Base-by-base conservation (phyloP, 768 basidiomycete genomes). In the Daedaleopsis sinensis region DNA sequence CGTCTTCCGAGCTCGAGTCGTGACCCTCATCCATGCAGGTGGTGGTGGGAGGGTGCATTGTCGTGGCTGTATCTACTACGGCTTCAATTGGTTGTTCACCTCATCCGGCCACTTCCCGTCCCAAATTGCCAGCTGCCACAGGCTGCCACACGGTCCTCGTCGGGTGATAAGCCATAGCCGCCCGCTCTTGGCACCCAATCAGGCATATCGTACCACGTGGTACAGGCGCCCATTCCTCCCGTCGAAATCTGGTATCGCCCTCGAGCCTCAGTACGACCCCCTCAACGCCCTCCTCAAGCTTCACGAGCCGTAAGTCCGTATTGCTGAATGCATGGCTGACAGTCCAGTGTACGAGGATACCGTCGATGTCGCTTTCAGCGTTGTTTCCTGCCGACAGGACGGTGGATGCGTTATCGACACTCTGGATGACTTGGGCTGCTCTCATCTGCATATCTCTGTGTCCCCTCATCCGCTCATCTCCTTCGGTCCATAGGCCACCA, bases 261-360 rank as follows among this genome's bases (percentile, higher is more conserved):
- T 54, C 24, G 37, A 58, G 64, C 48, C 61, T 43, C 72, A 27
- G 42, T 32, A 64, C 62, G 55, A 58, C 62, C 57, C 58, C 58
- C 47, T 46, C 58, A 59, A 64, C 80, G 75, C 77, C 78, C 72
- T 72, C 81, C 79, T 79, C 80, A 80, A 81, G 76, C 59, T 62
- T 75, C 76, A 73, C 72, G 73, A 82, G 75, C 68, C 71, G 88
- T 88, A 74, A 85, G 87, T 84, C 76, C 65, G 52, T 58, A 64
- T 18, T 48, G 59, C 67, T 57, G 35, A 59, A 66, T 46, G 54
- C 63, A 59, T 46, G 54, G 53, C 58, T 37, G 66, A 67, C 52
- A 59, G 44, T 44, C 47, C 44, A 54, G 58, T 35, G 48, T 55
- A 23, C 37, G 50, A 49, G 60, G 64, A 65, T 48, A 50, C 65